Conservation (phyloP, 768 basidiomycete genomes). For the Trametes elegans region DNA sequence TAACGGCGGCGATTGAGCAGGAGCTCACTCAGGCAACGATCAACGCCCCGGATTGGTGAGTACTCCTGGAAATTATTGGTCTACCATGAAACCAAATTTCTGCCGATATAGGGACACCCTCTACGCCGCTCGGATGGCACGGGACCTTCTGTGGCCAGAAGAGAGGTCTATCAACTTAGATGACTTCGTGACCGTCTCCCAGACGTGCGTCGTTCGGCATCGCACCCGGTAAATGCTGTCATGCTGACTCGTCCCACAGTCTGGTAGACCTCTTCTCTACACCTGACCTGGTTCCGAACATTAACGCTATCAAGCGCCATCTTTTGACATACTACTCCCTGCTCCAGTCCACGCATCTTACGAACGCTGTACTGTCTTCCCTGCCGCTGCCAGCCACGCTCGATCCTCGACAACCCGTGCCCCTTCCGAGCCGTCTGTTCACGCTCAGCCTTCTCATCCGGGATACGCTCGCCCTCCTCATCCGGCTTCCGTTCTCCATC, state of each 20-base stretch:
- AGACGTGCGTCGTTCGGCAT: conserved; percentile 65
- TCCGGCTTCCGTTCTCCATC: conserved; percentile 86
- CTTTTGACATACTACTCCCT: conserved; percentile 89
- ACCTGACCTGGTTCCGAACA: conserved; percentile 56
- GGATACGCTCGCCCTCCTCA: conserved; percentile 66
- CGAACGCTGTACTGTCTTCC: conserved; percentile 80
- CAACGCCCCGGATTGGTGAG: conserved; percentile 93
- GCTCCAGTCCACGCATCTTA: conserved; percentile 75
- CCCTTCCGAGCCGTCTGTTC: conserved; percentile 79
- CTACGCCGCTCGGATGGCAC: conserved; percentile 87
- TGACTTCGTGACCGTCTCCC: conserved; percentile 81
- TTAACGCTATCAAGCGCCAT: conserved; percentile 58
- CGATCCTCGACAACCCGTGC: conserved; percentile 69
- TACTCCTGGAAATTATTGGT: conserved; percentile 14
- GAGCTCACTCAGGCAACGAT: conserved; percentile 76
- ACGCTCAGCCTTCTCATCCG: conserved; percentile 78
- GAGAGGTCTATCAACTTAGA: conserved; percentile 74
- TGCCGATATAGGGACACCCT: conserved; percentile 73
- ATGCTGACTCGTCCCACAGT: conserved; percentile 38
- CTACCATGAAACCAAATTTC: background rate
- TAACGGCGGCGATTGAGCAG: conserved; percentile 72
- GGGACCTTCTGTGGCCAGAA: conserved; percentile 89
- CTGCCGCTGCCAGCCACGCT: conserved; percentile 82
- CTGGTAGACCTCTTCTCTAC: conserved; percentile 87
- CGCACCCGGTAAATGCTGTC: background rate